Percentiles rank a stretch among this genome's conserved stretches.
Conservation (phyloP, 257 asterid species). For the Solanum rostratum region DNA sequence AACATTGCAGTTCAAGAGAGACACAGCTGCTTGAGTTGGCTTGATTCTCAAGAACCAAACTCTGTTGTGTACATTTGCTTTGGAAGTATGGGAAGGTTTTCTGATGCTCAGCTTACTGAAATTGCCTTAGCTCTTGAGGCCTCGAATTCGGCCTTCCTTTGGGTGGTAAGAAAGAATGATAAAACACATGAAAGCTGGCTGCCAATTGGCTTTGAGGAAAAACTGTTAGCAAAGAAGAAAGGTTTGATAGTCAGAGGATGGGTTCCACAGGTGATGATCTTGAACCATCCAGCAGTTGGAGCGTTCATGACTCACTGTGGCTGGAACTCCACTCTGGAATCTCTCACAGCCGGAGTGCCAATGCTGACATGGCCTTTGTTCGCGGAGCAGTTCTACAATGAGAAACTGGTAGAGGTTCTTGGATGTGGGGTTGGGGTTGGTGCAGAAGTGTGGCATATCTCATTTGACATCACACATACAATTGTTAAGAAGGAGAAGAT, state of each 20-base stretch:
- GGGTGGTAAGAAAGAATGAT: slow-evolving; percentile 7
- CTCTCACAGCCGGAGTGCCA: slow-evolving; percentile 13
- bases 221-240: not conserved
- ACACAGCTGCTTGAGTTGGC: slow-evolving; percentile 6
- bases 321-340: slow-evolving; percentile 21
- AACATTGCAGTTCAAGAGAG: not conserved
- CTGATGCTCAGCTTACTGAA: slow-evolving; percentile 11
- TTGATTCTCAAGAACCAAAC: not conserved
- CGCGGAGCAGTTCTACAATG: slow-evolving; percentile 21
- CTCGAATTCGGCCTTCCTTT: slow-evolving; percentile 1
- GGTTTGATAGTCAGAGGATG: slow-evolving; percentile 16
- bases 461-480: not conserved
- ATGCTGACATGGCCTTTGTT: slow-evolving; percentile 21
- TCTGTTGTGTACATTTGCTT: slow-evolving; percentile 14
- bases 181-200: not conserved
- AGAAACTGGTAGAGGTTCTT: slow-evolving; percentile 3
- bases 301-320: slow-evolving; percentile 26
- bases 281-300: slow-evolving; percentile 10
- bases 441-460: not conserved
- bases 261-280: slow-evolving; percentile 17
- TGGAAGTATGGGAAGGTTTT: slow-evolving; percentile 7
- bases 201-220: slow-evolving; percentile 11
- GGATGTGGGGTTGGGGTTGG: slow-evolving; percentile 9
- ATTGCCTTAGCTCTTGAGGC: slow-evolving; percentile 13
- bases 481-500: not conserved